Evolutionary conservation across 2,329 filamentous ascomycete species (phyloP).

Genomic region (Coleophoma crateriformis): DNA sequence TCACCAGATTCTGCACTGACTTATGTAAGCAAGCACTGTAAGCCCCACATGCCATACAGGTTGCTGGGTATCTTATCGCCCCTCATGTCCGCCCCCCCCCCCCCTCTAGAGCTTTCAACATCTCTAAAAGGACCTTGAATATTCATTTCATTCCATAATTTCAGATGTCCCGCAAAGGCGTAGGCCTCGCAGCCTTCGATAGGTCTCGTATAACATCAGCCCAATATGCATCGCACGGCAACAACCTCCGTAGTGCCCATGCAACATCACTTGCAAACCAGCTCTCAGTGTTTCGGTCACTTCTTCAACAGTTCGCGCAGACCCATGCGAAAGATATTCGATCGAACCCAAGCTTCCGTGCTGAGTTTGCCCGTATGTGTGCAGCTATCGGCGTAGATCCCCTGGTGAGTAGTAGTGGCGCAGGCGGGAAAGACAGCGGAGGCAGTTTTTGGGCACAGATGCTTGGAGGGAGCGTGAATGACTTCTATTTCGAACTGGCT

Average conservation of each 20-base stretch:
- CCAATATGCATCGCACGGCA: conserved; percentile 87
- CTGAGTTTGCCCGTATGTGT: conserved; percentile 98
- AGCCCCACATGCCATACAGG: too few species aligned
- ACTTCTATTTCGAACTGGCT: conserved; percentile 97
- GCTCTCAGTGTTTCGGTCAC: conserved; percentile 89
- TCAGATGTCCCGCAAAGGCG: conserved; percentile 68
- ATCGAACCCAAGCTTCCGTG: conserved; percentile 88
- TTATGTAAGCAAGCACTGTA: too few species aligned
- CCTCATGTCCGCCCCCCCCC: not conserved
- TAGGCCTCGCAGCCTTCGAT: conserved; percentile 87
- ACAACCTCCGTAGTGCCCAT: conserved; percentile 77
- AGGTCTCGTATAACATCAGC: conserved; percentile 78
- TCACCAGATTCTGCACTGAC: too few species aligned
- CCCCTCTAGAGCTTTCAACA: too few species aligned
- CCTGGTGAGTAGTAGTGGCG: conserved; percentile 61
- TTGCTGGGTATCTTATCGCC: not conserved
- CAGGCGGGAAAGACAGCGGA: conserved; percentile 39
- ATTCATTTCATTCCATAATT: not conserved
- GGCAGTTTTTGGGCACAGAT: conserved; percentile 89
- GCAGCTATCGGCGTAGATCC: conserved; percentile 95
- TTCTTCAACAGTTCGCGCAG: conserved; percentile 90
- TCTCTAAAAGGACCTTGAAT: too few species aligned
- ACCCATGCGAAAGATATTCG: conserved; percentile 95
- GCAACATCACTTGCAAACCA: conserved; percentile 85
- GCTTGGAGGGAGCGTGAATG: conserved; percentile 85